A percentile compares a stretch with the other conserved stretches of the same genome.
Evolutionary conservation across 768 basidiomycete species (phyloP).

Genomic region (Tylopilus sp.): DNA sequence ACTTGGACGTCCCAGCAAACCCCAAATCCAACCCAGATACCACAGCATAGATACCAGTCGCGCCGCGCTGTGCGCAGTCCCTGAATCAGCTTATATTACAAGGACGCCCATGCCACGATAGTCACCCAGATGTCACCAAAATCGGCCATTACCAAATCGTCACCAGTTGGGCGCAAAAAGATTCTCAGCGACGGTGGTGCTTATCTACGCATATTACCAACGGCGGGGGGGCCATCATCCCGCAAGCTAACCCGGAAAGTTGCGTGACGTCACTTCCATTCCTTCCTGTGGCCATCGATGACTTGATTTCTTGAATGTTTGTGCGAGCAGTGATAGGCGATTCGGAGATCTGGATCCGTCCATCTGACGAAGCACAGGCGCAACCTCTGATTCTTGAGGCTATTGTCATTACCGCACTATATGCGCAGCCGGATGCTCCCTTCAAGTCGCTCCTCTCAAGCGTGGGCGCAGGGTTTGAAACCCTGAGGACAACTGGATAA

Average conservation of each 20-base stretch:
- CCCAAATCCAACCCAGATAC: no score
- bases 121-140: not conserved
- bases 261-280: slow-evolving; percentile 2
- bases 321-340: not conserved
- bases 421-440: no score
- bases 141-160: slow-evolving; percentile 6
- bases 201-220: slow-evolving; percentile 5
- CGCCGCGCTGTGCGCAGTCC: not conserved
- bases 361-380: not conserved
- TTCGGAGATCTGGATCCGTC: not conserved
- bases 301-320: not conserved
- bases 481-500: not conserved
- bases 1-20: not conserved
- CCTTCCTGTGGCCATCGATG: not conserved
- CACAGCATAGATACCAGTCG: not conserved
- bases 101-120: not conserved
- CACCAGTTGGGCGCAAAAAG: not conserved
- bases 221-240: not conserved
- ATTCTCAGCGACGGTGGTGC: not conserved
- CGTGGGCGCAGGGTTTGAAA: not conserved
- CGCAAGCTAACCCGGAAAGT: no score
- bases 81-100: no score
- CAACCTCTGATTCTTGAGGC: not conserved
- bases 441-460: not conserved
- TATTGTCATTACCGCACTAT: no score